Conservation (phyloP, 805 yeast species). For the Lachancea lanzarotensis region DNA sequence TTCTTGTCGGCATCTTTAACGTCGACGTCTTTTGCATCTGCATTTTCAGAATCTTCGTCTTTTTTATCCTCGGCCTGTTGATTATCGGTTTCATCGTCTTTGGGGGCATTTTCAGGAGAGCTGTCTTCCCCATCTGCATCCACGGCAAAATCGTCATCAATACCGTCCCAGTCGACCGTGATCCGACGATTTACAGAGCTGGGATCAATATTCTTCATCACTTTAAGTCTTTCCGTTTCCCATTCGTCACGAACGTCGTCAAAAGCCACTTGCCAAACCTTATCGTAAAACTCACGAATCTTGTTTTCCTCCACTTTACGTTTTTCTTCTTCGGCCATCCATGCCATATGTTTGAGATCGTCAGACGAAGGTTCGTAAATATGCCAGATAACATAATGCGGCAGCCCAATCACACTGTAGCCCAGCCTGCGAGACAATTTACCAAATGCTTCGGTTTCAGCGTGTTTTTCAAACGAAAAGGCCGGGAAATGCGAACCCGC, state of each 20-base stretch:
- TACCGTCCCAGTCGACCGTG: slow-evolving; percentile 65
- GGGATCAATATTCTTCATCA: slow-evolving; percentile 70
- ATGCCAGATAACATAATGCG: slow-evolving; percentile 96
- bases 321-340: slow-evolving; percentile 79
- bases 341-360: slow-evolving; percentile 80
- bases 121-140: background rate
- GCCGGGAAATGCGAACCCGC: slow-evolving; percentile 95
- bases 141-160: slow-evolving; percentile 32
- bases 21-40: background rate
- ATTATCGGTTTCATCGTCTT: no score
- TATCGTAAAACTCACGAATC: slow-evolving; percentile 57
- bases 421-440: slow-evolving; percentile 84
- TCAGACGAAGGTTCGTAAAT: slow-evolving; percentile 92
- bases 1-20: slow-evolving; percentile 1
- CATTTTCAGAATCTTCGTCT: background rate
- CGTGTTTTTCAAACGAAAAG: slow-evolving; percentile 90
- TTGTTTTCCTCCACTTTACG: slow-evolving; percentile 57
- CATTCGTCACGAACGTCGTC: slow-evolving; percentile 69
- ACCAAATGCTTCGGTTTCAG: slow-evolving; percentile 97
- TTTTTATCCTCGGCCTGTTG: background rate
- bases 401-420: slow-evolving; percentile 77
- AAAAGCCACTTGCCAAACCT: slow-evolving; percentile 72
- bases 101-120: no score
- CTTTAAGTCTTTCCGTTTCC: slow-evolving; percentile 61
- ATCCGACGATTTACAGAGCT: slow-evolving; percentile 42